Conservation (phyloP, 495 filamentous ascomycete genomes). For the Penicillium taxi region DNA sequence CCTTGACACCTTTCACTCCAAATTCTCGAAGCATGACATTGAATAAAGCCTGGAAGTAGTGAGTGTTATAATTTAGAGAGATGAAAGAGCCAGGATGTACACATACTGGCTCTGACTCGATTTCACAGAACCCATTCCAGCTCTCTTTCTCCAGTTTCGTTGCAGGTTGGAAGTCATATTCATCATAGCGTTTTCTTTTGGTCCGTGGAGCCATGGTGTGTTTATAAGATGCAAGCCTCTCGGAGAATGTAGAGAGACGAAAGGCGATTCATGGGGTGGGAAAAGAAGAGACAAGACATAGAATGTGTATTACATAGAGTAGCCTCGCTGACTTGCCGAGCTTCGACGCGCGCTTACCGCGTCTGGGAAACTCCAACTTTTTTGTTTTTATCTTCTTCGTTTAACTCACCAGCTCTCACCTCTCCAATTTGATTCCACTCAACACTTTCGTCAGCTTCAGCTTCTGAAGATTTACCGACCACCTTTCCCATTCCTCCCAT, state of each 20-base stretch:
- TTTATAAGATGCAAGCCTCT: conserved; percentile 1
- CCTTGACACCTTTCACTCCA: conserved; percentile 62
- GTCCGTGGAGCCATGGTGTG: conserved; percentile 28
- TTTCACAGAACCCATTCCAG: conserved; percentile 78
- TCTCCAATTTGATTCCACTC: neutral
- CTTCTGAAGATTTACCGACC: conserved; percentile 1
- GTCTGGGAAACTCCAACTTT: conserved; percentile 19
- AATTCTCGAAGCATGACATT: conserved; percentile 73
- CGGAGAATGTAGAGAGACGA: neutral
- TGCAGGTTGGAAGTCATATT: conserved; percentile 30
- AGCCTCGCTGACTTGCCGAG: conserved; percentile 19
- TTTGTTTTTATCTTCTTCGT: conserved; percentile 13
- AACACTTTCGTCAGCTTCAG: neutral
- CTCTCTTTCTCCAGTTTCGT: conserved; percentile 33
- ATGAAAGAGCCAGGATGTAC: conserved; percentile 7
- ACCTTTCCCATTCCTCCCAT: neutral
- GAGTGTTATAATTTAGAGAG: conserved; percentile 1
- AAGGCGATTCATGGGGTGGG: neutral
- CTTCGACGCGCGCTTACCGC: conserved; percentile 27
- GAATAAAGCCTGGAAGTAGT: conserved; percentile 58
- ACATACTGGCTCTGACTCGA: conserved; percentile 82
- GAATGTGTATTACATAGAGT: conserved; percentile 10
- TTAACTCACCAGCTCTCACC: neutral
- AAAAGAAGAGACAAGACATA: neutral
- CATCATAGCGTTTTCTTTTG: conserved; percentile 28